phyloP scores from a whole-genome alignment of 805 yeast genomes.

The Sugiyamaella smithiae region DNA sequence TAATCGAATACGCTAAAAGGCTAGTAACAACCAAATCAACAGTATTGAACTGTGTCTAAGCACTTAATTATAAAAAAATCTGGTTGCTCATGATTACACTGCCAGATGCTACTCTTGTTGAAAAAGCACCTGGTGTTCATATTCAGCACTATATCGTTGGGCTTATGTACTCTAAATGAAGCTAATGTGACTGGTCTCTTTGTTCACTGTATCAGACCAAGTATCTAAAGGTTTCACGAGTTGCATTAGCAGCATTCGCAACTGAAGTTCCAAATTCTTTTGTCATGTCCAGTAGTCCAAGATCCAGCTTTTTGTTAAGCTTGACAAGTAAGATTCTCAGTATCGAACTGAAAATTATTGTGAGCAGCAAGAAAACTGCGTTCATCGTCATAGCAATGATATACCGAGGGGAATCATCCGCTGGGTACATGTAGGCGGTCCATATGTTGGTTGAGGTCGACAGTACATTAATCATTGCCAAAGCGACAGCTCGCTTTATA shows the following conservation, averaged over 20 bases:
- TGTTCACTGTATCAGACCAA: not conserved
- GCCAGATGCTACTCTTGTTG: too few relatives aligned
- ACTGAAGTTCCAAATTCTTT: slow-evolving; percentile 17
- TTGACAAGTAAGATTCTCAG: slow-evolving; percentile 12
- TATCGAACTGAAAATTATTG: slow-evolving; percentile 5
- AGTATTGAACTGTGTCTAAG: too few relatives aligned
- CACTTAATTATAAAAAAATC: too few relatives aligned
- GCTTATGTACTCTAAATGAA: too few relatives aligned
- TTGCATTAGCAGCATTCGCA: not conserved
- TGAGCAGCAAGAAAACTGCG: slow-evolving; percentile 18
- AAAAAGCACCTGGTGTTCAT: too few relatives aligned
- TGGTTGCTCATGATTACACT: too few relatives aligned
- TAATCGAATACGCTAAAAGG: too few relatives aligned
- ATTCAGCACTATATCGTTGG: too few relatives aligned
- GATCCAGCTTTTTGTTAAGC: slow-evolving; percentile 17
- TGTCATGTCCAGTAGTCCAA: slow-evolving; percentile 14
- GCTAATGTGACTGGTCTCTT: too few relatives aligned
- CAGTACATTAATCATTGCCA: slow-evolving; percentile 54
- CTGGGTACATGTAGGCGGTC: slow-evolving; percentile 21
- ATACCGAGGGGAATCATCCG: slow-evolving; percentile 17
- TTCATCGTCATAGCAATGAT: slow-evolving; percentile 18
- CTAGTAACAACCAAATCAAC: too few relatives aligned
- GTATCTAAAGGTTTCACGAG: slow-evolving; percentile 1
- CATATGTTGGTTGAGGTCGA: slow-evolving; percentile 18
- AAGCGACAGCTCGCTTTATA: slow-evolving; percentile 54